Evolutionary conservation across 257 asterid species (phyloP).

Genomic region (Solanum pimpinellifolium): DNA sequence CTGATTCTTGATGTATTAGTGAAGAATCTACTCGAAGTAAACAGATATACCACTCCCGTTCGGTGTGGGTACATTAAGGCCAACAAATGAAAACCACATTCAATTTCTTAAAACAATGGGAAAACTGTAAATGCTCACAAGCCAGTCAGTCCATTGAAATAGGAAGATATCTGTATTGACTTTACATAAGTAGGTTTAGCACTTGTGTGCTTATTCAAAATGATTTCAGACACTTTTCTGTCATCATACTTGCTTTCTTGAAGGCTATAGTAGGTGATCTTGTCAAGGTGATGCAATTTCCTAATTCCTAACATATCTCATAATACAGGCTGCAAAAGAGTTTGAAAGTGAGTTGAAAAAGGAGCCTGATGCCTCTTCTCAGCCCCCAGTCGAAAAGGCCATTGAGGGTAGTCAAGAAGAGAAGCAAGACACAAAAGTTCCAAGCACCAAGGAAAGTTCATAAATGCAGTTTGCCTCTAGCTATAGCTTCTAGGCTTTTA

Average conservation of each 20-base stretch:
- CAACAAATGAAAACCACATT: background rate
- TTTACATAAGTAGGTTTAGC: too few relatives aligned
- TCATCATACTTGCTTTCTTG: background rate
- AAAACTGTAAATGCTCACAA: background rate
- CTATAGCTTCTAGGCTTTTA: slow-evolving; percentile 1
- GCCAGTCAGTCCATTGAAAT: background rate
- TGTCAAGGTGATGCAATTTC: background rate
- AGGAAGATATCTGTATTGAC: too few relatives aligned
- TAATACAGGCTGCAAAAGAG: slow-evolving; percentile 75
- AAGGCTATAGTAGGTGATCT: too few relatives aligned
- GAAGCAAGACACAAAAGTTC: slow-evolving; percentile 28
- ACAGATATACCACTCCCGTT: background rate
- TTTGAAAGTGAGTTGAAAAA: slow-evolving; percentile 76
- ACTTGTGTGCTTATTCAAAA: background rate
- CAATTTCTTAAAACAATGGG: background rate
- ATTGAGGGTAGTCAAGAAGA: slow-evolving; percentile 29
- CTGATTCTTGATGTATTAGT: background rate
- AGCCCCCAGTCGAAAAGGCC: slow-evolving; percentile 18
- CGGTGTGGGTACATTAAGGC: background rate
- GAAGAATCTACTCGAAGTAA: background rate
- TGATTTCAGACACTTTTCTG: background rate
- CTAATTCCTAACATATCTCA: background rate
- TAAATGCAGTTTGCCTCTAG: background rate
- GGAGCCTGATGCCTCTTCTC: slow-evolving; percentile 37
- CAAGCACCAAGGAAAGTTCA: slow-evolving; percentile 41